Evolutionary conservation across 1,284 basidiomycete species (phyloP).

Genomic region (Spongispora temasekensis): DNA sequence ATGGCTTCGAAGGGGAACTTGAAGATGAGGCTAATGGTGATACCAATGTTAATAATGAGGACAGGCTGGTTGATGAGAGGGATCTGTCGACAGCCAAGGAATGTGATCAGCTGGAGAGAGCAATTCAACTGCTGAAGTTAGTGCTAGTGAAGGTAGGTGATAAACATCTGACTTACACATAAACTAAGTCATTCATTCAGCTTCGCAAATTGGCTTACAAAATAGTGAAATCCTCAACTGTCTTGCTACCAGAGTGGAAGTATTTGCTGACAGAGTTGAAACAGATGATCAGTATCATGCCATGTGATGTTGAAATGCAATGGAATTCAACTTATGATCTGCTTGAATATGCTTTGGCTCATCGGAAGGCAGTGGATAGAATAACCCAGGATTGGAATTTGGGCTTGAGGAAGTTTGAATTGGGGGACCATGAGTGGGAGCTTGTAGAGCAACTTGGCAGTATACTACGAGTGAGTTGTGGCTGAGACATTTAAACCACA

Average conservation of each 20-base stretch:
- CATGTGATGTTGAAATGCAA: neutral
- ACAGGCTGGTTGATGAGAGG: neutral
- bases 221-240: neutral
- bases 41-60: neutral
- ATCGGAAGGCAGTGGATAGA: constrained; percentile 7
- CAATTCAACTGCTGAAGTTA: neutral
- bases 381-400: neutral
- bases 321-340: constrained; percentile 1
- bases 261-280: neutral
- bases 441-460: neutral
- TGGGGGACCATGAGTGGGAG: constrained; percentile 6
- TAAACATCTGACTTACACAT: too few relatives aligned
- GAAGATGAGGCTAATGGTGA: neutral
- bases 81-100: neutral
- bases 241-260: neutral
- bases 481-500: neutral
- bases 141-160: neutral
- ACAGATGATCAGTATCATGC: neutral
- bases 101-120: neutral
- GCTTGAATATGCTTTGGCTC: constrained; percentile 26
- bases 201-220: neutral
- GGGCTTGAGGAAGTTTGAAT: constrained; percentile 17
- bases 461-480: neutral
- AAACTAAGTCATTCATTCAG: neutral
- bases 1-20: neutral